Conservation (phyloP, 148 eudicot species). For the Amaranthus hypochondriacus region DNA sequence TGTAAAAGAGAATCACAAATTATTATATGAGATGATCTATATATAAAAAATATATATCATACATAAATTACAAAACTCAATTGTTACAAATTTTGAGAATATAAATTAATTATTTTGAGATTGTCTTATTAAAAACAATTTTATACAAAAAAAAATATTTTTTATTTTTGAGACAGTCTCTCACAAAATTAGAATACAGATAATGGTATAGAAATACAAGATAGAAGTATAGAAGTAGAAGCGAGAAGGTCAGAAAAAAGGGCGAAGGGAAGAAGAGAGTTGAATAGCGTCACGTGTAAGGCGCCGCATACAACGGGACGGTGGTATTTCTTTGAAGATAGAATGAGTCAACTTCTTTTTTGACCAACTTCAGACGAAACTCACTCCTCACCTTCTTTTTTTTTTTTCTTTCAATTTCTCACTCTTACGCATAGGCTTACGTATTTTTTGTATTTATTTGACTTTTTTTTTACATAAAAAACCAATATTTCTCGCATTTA, state of each 20-base stretch:
- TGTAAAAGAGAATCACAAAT: too few relatives aligned
- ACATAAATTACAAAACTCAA: too few relatives aligned
- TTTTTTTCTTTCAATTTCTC: conserved; percentile 1
- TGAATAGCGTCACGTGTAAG: conserved; percentile 38
- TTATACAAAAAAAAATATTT: too few relatives aligned
- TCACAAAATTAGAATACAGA: too few relatives aligned
- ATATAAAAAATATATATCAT: too few relatives aligned
- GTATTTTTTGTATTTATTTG: conserved; percentile 16
- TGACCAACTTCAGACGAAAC: conserved; percentile 58
- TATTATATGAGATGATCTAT: too few relatives aligned
- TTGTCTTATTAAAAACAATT: too few relatives aligned
- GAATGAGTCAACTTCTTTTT: conserved; percentile 64
- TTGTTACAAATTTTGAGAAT: too few relatives aligned
- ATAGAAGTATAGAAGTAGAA: background rate
- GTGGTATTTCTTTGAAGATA: conserved; percentile 37
- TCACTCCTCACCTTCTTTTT: conserved; percentile 23
- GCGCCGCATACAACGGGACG: conserved; percentile 72
- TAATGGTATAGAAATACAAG: too few relatives aligned
- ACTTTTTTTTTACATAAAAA: background rate
- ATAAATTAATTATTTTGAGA: too few relatives aligned
- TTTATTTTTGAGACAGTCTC: too few relatives aligned
- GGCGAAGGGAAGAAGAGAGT: conserved; percentile 3
- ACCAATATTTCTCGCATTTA: too few relatives aligned
- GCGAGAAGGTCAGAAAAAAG: background rate
- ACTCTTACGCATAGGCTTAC: conserved; percentile 45